phyloP scores from a whole-genome alignment of 2,329 filamentous ascomycete species.

The Ascochyta clinopodiicola region DNA sequence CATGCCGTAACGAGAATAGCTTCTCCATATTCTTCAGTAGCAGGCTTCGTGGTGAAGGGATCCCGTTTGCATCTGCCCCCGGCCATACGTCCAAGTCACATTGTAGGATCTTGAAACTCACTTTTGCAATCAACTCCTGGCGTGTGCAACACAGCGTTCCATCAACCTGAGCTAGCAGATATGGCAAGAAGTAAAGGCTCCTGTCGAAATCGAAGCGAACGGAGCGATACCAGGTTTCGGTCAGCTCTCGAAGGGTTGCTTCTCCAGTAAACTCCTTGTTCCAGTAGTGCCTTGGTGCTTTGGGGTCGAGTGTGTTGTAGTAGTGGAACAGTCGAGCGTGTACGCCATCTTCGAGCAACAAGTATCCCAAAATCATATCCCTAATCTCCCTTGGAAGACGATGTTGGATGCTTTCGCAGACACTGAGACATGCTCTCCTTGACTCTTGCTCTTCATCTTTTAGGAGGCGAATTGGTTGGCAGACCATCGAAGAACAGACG shows the following conservation, averaged over 20 bases:
- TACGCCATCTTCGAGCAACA: slow-evolving; percentile 13
- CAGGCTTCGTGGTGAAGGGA: slow-evolving; percentile 8
- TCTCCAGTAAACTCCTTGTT: slow-evolving; percentile 12
- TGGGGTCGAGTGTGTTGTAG: slow-evolving; percentile 14
- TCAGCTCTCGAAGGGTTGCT: slow-evolving; percentile 12
- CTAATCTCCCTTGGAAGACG: slow-evolving; percentile 19
- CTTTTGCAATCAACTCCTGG: slow-evolving; percentile 7
- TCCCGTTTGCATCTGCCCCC: slow-evolving; percentile 11
- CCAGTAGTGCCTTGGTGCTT: slow-evolving; percentile 19
- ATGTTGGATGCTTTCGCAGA: slow-evolving; percentile 7
- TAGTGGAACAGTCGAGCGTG: slow-evolving; percentile 13
- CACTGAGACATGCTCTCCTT: slow-evolving; percentile 1
- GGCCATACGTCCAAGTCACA: slow-evolving; percentile 13
- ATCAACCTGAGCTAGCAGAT: slow-evolving; percentile 13
- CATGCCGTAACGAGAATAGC: slow-evolving; percentile 6
- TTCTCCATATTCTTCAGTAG: slow-evolving; percentile 16
- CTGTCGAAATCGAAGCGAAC: slow-evolving; percentile 17
- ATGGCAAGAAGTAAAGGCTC: slow-evolving; percentile 15
- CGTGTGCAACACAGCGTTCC: slow-evolving; percentile 8
- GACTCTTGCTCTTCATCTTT: neutral
- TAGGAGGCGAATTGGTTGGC: neutral
- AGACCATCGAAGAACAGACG: slow-evolving; percentile 1
- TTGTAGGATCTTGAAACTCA: slow-evolving; percentile 14
- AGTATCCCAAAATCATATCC: slow-evolving; percentile 18
- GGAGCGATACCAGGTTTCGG: slow-evolving; percentile 11